Percentiles rank a stretch among this genome's conserved stretches.
These are phyloP conservation scores for Anaeramoeba flamelloides DNA, from an alignment of 78 protist species.

Conservation along the genomic window DNA sequence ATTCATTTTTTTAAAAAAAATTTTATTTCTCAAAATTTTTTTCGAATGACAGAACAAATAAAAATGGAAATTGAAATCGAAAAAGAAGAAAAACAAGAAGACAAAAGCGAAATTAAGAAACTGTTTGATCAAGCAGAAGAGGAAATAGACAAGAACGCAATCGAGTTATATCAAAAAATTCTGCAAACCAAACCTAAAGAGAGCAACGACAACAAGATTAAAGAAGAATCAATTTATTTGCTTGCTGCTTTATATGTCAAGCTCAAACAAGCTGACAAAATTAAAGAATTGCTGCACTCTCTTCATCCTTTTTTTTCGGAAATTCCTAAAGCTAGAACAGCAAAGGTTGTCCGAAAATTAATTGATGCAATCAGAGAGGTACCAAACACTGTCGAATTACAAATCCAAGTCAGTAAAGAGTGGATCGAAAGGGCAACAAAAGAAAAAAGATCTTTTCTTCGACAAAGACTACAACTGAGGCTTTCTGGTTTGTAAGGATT, in stretches of 20 bases:
- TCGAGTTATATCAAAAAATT: no score
- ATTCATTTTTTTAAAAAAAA: no score
- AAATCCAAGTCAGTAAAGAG: conserved; percentile 53
- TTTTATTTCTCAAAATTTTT: no score
- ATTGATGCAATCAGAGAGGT: conserved; percentile 36
- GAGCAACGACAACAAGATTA: no score
- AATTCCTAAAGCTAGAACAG: conserved; percentile 77
- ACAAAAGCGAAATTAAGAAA: no score
- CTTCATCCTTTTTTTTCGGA: conserved; percentile 37
- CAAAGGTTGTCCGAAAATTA: conserved; percentile 54
- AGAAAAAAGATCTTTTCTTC: conserved; percentile 74
- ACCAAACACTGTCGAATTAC: conserved; percentile 19
- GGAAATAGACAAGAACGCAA: no score
- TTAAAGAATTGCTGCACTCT: conserved; percentile 1
- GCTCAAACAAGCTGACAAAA: not conserved
- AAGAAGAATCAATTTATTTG: conserved; percentile 24
- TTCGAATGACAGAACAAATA: no score
- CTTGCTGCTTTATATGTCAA: conserved; percentile 17
- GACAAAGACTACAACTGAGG: conserved; percentile 76
- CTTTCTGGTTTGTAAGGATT: conserved; percentile 42
- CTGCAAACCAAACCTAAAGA: no score
- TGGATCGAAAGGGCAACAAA: conserved; percentile 68
- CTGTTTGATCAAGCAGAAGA: no score
- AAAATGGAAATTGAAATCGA: no score
- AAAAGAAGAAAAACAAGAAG: no score